Evolutionary conservation across 2,329 filamentous ascomycete genomes (phyloP).

Genomic region (Raffaelea arxii): DNA sequence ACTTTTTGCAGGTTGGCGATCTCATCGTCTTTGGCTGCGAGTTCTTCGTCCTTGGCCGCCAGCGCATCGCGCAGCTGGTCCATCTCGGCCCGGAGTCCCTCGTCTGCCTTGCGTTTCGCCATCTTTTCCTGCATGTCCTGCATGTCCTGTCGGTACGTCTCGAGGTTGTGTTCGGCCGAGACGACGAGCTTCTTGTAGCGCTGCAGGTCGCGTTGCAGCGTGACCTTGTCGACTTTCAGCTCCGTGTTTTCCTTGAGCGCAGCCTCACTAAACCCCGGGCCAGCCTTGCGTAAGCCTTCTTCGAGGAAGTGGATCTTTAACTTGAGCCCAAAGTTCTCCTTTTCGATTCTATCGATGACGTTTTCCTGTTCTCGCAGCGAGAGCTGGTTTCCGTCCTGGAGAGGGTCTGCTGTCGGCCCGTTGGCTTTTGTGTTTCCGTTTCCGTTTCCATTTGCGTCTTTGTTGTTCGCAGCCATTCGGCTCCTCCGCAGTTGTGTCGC

Average conservation of each 20-base stretch:
- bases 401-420: constrained; percentile 51
- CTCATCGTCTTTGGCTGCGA: constrained; percentile 50
- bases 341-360: constrained; percentile 90
- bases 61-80: constrained; percentile 47
- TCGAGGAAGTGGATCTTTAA: constrained; percentile 96
- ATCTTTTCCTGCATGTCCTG: constrained; percentile 73
- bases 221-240: constrained; percentile 85
- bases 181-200: constrained; percentile 77
- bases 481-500: constrained; percentile 52
- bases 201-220: constrained; percentile 78
- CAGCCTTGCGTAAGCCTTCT: constrained; percentile 76
- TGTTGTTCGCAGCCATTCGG: neutral
- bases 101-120: constrained; percentile 64
- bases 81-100: constrained; percentile 53
- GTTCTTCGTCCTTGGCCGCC: constrained; percentile 51
- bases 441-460: neutral
- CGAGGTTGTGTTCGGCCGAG: constrained; percentile 76
- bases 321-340: constrained; percentile 96
- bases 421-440: constrained; percentile 18
- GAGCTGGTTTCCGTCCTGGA: constrained; percentile 81
- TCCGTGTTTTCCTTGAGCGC: constrained; percentile 93
- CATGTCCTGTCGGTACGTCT: constrained; percentile 73
- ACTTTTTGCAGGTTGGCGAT: constrained; percentile 53
- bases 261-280: constrained; percentile 80
- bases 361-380: constrained; percentile 92